Evolutionary conservation across 306 rosid genomes (phyloP).

Genomic region (Prunus mongolica): DNA sequence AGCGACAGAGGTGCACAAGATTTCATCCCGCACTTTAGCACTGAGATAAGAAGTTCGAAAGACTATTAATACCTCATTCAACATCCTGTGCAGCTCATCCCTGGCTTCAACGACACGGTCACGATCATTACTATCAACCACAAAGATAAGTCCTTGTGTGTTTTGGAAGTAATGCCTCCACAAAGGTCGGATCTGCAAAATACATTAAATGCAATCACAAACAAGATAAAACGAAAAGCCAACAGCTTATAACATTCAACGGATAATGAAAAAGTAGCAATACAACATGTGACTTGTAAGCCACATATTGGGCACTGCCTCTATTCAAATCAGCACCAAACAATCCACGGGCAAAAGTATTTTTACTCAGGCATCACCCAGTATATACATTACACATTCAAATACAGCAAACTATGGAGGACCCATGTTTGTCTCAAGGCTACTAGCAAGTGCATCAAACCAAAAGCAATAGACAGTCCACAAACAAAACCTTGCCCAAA

Average conservation of each 20-base stretch:
- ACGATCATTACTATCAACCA: conserved; percentile 81
- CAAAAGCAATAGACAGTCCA: background rate
- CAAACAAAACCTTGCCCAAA: background rate
- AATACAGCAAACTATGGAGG: background rate
- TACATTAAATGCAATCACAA: background rate
- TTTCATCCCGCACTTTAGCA: background rate
- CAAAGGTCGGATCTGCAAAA: conserved; percentile 71
- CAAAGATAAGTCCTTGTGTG: conserved; percentile 82
- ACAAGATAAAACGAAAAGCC: background rate
- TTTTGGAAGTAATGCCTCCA: conserved; percentile 93
- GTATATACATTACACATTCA: background rate
- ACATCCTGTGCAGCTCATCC: conserved; percentile 87
- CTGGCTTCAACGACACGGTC: conserved; percentile 86
- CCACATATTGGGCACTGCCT: background rate
- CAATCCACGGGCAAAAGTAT: background rate
- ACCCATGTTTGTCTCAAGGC: background rate
- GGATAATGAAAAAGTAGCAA: background rate
- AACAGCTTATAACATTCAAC: background rate
- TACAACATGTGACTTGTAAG: background rate
- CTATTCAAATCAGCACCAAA: background rate
- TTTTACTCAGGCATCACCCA: background rate
- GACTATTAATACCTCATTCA: conserved; percentile 54
- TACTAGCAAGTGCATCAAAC: background rate
- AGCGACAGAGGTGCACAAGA: background rate
- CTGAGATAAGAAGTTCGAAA: background rate